A percentile compares a stretch with the other conserved stretches of the same genome.
Evolutionary conservation across 2,329 filamentous ascomycete species (phyloP).

Genomic region (Stachybotrys elegans): DNA sequence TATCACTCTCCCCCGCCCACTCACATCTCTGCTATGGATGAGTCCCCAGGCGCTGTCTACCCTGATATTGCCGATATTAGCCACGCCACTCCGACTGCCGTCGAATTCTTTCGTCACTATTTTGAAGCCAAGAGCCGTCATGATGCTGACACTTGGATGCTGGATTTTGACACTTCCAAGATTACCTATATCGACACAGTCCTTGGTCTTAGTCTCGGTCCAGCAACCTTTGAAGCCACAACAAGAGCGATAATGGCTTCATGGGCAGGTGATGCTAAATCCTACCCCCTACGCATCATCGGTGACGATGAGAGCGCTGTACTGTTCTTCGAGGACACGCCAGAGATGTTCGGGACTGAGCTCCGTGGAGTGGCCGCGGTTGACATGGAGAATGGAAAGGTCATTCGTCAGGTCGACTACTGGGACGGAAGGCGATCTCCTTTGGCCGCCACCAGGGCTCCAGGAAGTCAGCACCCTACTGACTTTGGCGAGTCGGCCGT

Average conservation of each 20-base stretch:
- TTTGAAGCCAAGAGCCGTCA: not conserved
- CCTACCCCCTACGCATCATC: constrained; percentile 4
- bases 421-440: constrained; percentile 5
- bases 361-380: constrained; percentile 3
- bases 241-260: not conserved
- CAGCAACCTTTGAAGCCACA: not conserved
- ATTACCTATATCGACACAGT: not conserved
- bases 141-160: not conserved
- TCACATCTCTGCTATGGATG: too few species aligned
- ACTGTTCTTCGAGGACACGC: constrained; percentile 5
- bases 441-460: constrained; percentile 1
- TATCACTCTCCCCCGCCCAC: too few species aligned
- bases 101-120: not conserved
- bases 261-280: not conserved
- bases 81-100: not conserved
- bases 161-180: not conserved
- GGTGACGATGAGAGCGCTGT: constrained; percentile 2
- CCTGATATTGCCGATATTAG: not conserved
- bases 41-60: too few species aligned
- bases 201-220: not conserved
- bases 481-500: not conserved
- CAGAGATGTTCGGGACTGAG: constrained; percentile 2
- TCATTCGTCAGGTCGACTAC: constrained; percentile 5
- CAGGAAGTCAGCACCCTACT: not conserved
- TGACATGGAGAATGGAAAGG: constrained; percentile 4